Percentiles rank a stretch among this genome's conserved stretches.
Evolutionary conservation across 75 land plant species (phyloP).

Genomic region (Cryptomeria japonica): DNA sequence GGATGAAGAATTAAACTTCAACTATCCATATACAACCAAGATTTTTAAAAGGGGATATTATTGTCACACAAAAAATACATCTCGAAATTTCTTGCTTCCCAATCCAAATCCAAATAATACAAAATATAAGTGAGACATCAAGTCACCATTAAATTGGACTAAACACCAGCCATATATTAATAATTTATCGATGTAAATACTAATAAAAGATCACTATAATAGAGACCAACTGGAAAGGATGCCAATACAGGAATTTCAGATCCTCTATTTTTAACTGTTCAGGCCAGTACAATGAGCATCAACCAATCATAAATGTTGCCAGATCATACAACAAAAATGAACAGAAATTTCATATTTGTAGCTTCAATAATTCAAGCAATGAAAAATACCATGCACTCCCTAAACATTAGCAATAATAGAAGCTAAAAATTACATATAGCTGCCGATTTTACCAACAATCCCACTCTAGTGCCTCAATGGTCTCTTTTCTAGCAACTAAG

Average conservation of each 20-base stretch:
- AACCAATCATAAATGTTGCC: background rate
- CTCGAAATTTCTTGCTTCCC: background rate
- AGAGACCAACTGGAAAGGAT: background rate
- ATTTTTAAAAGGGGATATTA: background rate
- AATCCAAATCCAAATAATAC: background rate
- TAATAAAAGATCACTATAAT: background rate
- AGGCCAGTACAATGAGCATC: background rate
- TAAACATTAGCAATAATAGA: background rate
- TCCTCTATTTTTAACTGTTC: background rate
- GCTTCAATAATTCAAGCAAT: background rate
- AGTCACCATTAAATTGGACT: background rate
- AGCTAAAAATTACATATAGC: background rate
- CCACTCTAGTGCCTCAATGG: background rate
- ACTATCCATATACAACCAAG: background rate
- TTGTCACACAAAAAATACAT: background rate
- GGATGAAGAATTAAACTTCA: background rate
- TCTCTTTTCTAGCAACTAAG: background rate
- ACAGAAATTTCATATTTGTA: background rate
- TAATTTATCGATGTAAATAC: background rate
- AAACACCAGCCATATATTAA: background rate
- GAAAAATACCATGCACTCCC: background rate
- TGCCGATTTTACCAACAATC: background rate
- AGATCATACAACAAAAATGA: background rate
- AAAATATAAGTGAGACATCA: background rate
- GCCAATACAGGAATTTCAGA: background rate